phyloP scores from a whole-genome alignment of 305 asterid genomes.

The Rubia peregrina region DNA sequence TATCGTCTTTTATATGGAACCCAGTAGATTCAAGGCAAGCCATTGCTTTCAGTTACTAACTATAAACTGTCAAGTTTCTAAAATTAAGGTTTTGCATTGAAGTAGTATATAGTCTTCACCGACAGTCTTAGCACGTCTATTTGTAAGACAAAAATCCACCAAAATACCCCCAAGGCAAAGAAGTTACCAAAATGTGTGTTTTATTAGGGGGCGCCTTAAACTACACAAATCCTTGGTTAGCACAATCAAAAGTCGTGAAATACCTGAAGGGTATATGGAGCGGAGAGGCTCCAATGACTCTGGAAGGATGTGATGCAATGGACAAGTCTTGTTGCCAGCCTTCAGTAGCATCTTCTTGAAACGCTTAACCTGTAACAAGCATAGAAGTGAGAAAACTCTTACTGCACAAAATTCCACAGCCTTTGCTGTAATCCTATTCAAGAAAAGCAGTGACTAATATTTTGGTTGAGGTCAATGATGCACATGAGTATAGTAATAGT shows the following conservation, averaged over 20 bases:
- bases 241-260: neutral
- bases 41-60: neutral
- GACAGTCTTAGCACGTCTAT: neutral
- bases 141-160: neutral
- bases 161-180: neutral
- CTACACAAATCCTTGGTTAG: neutral
- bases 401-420: neutral
- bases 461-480: neutral
- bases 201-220: neutral
- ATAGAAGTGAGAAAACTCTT: conserved; percentile 7
- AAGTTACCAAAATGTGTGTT: neutral
- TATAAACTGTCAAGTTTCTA: neutral
- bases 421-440: neutral
- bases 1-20: neutral
- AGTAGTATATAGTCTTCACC: neutral
- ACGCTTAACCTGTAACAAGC: conserved; percentile 44
- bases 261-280: conserved; percentile 49
- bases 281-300: conserved; percentile 53
- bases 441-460: conserved; percentile 1
- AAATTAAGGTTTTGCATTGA: neutral
- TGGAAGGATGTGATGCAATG: conserved; percentile 42
- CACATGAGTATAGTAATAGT: neutral
- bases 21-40: neutral
- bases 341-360: conserved; percentile 60
- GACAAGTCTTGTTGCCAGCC: conserved; percentile 60